phyloP scores from a whole-genome alignment of 2,329 filamentous ascomycete genomes.

The Penicillium sp. region DNA sequence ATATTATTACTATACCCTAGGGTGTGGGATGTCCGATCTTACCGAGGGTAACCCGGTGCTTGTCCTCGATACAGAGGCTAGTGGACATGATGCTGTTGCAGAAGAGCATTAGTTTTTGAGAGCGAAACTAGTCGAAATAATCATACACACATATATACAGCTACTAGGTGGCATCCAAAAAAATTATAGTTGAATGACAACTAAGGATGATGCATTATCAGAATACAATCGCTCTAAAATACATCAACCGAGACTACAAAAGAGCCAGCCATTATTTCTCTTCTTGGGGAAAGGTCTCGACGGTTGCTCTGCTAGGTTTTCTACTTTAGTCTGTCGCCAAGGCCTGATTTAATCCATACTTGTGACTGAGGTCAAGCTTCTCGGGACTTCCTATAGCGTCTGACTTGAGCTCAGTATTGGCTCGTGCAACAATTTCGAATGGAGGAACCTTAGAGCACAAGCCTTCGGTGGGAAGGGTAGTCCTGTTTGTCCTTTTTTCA shows the following conservation, averaged over 20 bases:
- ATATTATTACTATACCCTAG: not conserved
- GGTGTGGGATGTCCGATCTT: not conserved
- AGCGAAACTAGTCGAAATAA: too few species aligned
- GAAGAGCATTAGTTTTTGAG: too few species aligned
- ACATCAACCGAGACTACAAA: not conserved
- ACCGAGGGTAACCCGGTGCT: not conserved
- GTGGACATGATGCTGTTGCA: too few species aligned
- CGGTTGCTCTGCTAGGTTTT: not conserved
- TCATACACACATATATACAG: too few species aligned
- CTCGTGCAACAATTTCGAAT: conserved; percentile 5
- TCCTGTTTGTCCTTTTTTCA: conserved; percentile 7
- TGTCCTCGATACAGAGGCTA: not conserved
- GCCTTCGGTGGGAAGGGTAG: conserved; percentile 10
- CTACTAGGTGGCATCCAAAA: too few species aligned
- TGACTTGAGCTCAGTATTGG: not conserved
- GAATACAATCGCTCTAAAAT: not conserved
- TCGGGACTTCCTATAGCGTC: too few species aligned
- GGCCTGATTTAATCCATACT: too few species aligned
- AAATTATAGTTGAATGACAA: too few species aligned
- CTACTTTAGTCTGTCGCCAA: not conserved
- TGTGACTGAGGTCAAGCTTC: too few species aligned
- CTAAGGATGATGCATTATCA: too few species aligned
- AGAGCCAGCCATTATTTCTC: not conserved
- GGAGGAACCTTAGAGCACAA: not conserved
- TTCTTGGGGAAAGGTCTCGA: not conserved